Evolutionary conservation across 2,329 filamentous ascomycete genomes (phyloP).

Genomic region (Nothomitra cinnamomea): DNA sequence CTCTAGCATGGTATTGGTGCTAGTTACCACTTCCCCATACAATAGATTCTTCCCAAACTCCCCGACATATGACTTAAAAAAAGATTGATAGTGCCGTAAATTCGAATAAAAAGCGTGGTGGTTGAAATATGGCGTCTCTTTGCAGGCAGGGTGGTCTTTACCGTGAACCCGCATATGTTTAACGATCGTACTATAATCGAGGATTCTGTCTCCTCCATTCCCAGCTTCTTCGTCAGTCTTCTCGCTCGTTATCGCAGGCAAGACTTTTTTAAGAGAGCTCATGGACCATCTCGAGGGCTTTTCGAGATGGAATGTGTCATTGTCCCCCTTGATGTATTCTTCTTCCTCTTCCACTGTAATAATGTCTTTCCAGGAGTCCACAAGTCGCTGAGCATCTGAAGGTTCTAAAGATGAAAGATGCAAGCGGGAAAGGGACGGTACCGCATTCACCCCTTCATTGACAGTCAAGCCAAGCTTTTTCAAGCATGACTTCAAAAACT

Average conservation of each 20-base stretch:
- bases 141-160: slow-evolving; percentile 44
- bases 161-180: slow-evolving; percentile 65
- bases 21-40: slow-evolving; percentile 85
- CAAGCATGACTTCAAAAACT: slow-evolving; percentile 67
- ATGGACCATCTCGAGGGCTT: slow-evolving; percentile 46
- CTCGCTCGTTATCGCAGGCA: slow-evolving; percentile 11
- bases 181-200: slow-evolving; percentile 56
- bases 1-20: slow-evolving; percentile 83
- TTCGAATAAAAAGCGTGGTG: slow-evolving; percentile 63
- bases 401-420: slow-evolving; percentile 60
- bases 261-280: slow-evolving; percentile 37
- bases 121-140: slow-evolving; percentile 73
- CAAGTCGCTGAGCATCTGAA: slow-evolving; percentile 46
- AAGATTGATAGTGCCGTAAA: slow-evolving; percentile 46
- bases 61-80: slow-evolving; percentile 34
- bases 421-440: slow-evolving; percentile 65
- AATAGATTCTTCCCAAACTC: slow-evolving; percentile 63
- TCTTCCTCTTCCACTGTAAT: slow-evolving; percentile 51
- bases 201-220: slow-evolving; percentile 36
- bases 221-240: slow-evolving; percentile 18
- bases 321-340: slow-evolving; percentile 61
- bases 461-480: slow-evolving; percentile 67
- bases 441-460: slow-evolving; percentile 42
- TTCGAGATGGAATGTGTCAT: slow-evolving; percentile 68
- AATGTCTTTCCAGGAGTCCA: slow-evolving; percentile 49